Conservation (phyloP, 768 basidiomycete species). For the Hysterangium stoloniferum region DNA sequence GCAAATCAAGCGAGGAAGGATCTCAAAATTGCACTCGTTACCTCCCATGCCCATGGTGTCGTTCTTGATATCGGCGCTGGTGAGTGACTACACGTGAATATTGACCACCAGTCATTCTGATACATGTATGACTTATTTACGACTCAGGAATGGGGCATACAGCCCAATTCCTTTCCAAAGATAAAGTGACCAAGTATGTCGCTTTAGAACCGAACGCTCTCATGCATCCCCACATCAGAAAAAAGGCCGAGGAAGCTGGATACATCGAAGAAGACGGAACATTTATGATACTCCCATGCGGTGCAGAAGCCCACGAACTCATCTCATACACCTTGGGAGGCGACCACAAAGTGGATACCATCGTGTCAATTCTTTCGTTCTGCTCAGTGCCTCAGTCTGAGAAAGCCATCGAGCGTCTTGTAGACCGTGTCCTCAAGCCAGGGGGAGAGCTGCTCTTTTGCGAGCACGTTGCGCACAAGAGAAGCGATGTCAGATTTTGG, state of each 20-base stretch:
- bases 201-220: slow-evolving; percentile 62
- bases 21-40: slow-evolving; percentile 42
- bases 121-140: background rate
- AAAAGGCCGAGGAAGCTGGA: slow-evolving; percentile 40
- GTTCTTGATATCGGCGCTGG: slow-evolving; percentile 68
- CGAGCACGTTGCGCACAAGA: slow-evolving; percentile 58
- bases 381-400: slow-evolving; percentile 57
- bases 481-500: slow-evolving; percentile 56
- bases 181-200: slow-evolving; percentile 52
- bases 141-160: slow-evolving; percentile 64
- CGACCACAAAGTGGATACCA: slow-evolving; percentile 42
- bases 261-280: slow-evolving; percentile 45
- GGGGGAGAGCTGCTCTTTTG: slow-evolving; percentile 60
- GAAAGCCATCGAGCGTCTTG: slow-evolving; percentile 37
- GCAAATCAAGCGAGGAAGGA: slow-evolving; percentile 36
- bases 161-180: slow-evolving; percentile 47
- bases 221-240: slow-evolving; percentile 56
- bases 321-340: slow-evolving; percentile 39
- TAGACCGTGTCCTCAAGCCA: slow-evolving; percentile 46
- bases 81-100: no score
- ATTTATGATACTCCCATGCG: slow-evolving; percentile 50
- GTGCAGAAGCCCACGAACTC: slow-evolving; percentile 47
- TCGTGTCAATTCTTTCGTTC: slow-evolving; percentile 57
- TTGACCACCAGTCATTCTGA: background rate
- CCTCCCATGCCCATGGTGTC: slow-evolving; percentile 45